A percentile compares a stretch with the other conserved stretches of the same genome.
Conservation (phyloP, 2,329 filamentous ascomycete genomes). For the Botrytis elliptica region DNA sequence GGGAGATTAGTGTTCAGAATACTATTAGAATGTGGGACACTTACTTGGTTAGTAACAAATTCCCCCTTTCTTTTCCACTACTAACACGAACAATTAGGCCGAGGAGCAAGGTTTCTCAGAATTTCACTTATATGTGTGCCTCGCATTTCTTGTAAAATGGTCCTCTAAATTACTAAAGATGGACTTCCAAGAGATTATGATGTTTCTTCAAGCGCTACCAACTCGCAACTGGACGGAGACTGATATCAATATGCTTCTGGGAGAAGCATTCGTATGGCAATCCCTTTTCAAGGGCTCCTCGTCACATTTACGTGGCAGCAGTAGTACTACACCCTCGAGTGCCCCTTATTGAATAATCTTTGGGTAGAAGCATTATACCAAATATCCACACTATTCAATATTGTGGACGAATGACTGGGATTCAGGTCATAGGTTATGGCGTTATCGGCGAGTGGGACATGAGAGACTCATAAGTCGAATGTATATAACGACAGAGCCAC, state of each 20-base stretch:
- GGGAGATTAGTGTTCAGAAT: constrained; percentile 93
- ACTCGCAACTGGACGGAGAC: constrained; percentile 96
- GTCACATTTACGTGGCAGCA: constrained; percentile 72
- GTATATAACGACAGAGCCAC: background rate
- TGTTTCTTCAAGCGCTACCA: constrained; percentile 94
- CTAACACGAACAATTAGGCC: constrained; percentile 55
- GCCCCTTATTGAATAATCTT: background rate
- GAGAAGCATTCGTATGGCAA: constrained; percentile 98
- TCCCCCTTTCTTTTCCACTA: background rate
- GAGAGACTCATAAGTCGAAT: background rate
- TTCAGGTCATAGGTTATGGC: constrained; percentile 7
- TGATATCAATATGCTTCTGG: constrained; percentile 92
- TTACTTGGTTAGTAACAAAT: constrained; percentile 70
- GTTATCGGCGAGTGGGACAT: constrained; percentile 6
- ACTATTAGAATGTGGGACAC: constrained; percentile 99
- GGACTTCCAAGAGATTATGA: constrained; percentile 99
- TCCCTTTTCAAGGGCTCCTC: constrained; percentile 92
- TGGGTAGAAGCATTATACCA: background rate
- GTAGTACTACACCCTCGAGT: constrained; percentile 36
- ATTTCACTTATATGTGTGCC: constrained; percentile 97
- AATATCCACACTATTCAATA: background rate
- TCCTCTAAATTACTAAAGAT: constrained; percentile 91
- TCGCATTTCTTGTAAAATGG: constrained; percentile 98
- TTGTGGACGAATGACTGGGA: background rate
- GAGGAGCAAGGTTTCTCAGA: constrained; percentile 98